Conservation (phyloP, 2,329 filamentous ascomycete genomes). For the Akanthomyces uredinophilus region DNA sequence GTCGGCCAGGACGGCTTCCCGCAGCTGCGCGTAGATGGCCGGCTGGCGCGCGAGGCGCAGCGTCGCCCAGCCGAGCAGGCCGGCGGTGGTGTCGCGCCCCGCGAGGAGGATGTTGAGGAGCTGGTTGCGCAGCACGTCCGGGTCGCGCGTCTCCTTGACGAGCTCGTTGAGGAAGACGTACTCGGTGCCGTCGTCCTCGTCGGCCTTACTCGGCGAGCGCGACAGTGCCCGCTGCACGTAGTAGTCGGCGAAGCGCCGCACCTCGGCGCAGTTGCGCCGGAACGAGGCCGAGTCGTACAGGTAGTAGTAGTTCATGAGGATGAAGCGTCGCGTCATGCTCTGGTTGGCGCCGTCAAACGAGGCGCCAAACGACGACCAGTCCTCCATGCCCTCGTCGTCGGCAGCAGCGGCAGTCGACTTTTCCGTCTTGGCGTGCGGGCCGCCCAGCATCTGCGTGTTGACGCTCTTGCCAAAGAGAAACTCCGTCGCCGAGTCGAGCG, state of each 20-base stretch:
- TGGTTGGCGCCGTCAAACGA: constrained; percentile 8
- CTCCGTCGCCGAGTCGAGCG: constrained; percentile 39
- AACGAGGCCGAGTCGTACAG: background rate
- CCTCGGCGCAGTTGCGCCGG: background rate
- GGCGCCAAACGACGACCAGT: constrained; percentile 7
- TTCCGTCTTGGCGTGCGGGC: background rate
- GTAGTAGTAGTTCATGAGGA: constrained; percentile 5
- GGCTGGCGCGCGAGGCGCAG: constrained; percentile 19
- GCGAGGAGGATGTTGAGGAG: constrained; percentile 19
- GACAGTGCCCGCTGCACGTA: constrained; percentile 10
- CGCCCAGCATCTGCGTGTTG: constrained; percentile 28
- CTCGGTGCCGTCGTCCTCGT: background rate
- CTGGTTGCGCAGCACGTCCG: constrained; percentile 17
- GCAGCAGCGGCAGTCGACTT: background rate
- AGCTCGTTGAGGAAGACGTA: constrained; percentile 19
- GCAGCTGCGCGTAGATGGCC: constrained; percentile 16
- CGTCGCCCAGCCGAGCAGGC: constrained; percentile 20
- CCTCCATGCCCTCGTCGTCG: background rate
- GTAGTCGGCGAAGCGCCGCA: constrained; percentile 5
- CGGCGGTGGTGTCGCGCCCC: constrained; percentile 23
- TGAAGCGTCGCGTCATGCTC: background rate
- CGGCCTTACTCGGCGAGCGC: background rate
- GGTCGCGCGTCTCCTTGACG: constrained; percentile 17
- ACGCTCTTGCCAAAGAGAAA: constrained; percentile 57
- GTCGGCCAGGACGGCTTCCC: constrained; percentile 3